These are phyloP conservation scores for Coemansia sp. DNA, from an alignment of 192 early-diverging fungal genomes.

Conservation along the genomic window DNA sequence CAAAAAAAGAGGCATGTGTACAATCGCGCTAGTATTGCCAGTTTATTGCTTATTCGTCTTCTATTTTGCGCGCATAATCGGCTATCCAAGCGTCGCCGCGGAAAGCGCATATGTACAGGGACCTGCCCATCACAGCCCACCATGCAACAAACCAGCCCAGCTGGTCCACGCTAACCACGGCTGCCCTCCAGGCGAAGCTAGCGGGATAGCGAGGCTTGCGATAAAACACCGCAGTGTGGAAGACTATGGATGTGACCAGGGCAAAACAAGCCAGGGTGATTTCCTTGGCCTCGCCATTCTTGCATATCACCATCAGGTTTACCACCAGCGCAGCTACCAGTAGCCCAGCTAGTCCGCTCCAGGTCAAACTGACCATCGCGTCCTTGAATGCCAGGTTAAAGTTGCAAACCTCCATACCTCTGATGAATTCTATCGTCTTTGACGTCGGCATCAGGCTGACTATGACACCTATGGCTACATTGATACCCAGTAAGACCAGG, in stretches of 20 bases:
- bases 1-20: no score
- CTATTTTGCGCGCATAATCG: background rate
- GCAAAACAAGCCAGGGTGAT: slow-evolving; percentile 4
- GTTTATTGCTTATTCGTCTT: background rate
- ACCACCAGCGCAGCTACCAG: background rate
- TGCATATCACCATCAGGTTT: background rate
- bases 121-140: slow-evolving; percentile 28
- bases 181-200: slow-evolving; percentile 17
- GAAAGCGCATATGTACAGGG: slow-evolving; percentile 17
- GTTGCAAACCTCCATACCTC: slow-evolving; percentile 17
- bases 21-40: no score
- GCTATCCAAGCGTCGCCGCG: background rate
- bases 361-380: slow-evolving; percentile 6
- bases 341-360: slow-evolving; percentile 1
- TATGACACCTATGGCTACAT: slow-evolving; percentile 11
- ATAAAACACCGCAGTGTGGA: slow-evolving; percentile 30
- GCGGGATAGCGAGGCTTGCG: slow-evolving; percentile 21
- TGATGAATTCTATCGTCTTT: slow-evolving; percentile 16
- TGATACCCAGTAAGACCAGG: background rate
- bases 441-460: slow-evolving; percentile 11
- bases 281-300: slow-evolving; percentile 10
- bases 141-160: slow-evolving; percentile 16
- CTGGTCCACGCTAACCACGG: slow-evolving; percentile 28
- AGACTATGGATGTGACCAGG: background rate
- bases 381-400: slow-evolving; percentile 27